A percentile compares a stretch with the other conserved stretches of the same genome.
These are phyloP conservation scores for Paspalum notatum DNA, from an alignment of 176 grass and related monocot species.

Conservation along the genomic window DNA sequence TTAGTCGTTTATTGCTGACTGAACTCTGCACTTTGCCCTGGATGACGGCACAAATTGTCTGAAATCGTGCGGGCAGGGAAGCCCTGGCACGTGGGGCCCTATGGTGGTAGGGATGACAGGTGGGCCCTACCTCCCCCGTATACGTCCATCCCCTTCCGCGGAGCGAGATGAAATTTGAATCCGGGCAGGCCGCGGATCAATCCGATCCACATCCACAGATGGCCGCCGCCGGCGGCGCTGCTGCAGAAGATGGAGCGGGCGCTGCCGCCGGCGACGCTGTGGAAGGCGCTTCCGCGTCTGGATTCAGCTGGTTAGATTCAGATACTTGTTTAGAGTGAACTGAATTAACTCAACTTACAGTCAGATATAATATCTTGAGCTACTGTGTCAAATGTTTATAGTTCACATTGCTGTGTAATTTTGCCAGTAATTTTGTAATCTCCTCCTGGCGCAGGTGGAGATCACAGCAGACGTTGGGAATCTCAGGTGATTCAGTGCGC, in stretches of 20 bases:
- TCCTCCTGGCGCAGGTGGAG: background rate
- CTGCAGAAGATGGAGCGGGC: conserved; percentile 59
- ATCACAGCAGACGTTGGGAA: background rate
- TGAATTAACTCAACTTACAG: background rate
- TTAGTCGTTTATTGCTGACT: too few species aligned
- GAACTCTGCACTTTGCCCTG: background rate
- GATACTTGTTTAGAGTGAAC: background rate
- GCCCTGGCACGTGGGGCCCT: background rate
- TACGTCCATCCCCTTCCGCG: background rate
- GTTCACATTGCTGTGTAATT: background rate
- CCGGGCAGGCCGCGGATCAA: background rate
- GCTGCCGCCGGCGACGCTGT: conserved; percentile 53
- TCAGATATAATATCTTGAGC: too few species aligned
- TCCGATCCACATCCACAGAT: background rate
- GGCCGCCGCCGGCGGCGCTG: background rate
- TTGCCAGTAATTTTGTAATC: too few species aligned
- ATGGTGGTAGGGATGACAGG: background rate
- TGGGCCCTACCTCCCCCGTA: background rate
- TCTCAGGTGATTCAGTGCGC: background rate
- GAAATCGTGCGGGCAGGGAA: background rate
- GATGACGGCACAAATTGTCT: background rate
- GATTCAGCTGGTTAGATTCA: conserved; percentile 88
- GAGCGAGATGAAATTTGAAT: background rate
- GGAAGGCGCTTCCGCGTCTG: too few species aligned
- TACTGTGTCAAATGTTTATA: background rate